Evolutionary conservation across 1,284 basidiomycete genomes (phyloP), one percentile per base, ranked within the genome.

Genomic region (Sanghuangporus weigelae): DNA sequence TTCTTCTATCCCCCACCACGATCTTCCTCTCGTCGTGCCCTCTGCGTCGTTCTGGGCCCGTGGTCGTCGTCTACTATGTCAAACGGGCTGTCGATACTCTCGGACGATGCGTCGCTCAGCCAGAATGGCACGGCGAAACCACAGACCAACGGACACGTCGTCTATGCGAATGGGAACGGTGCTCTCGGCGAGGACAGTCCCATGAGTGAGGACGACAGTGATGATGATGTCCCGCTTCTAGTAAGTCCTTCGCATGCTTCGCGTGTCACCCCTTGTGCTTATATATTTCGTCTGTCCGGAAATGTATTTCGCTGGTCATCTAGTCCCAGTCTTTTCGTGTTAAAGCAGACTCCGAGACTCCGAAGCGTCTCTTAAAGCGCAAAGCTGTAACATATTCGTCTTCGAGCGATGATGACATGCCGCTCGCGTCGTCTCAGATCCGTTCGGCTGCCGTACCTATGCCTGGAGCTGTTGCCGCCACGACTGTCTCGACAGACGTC

Each of bases 351-450:
- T 70, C 78, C 36, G 69, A 75, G 69, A 74, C 79, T 68, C 79
- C 79, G 50, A 76, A 79, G 53, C 72, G 76, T 62, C 77, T 78
- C 55, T 68, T 79, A 66, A 90, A 90, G 74, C 84, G 86, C 71
- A 87, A 86, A 77, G 70, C 74, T 14, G 78, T 79, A 62, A 76
- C 76, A 19, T 80, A 81, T 14, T 78, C 73, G 65, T 81, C 83
- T 40, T 84, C 83, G 48, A 88, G 85, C 69, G 87, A 87, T n/a
- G 87, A 89, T 67, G 87, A 90, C 66, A 77, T 76, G 31, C 88
- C 88, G 50, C 81, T 91, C 53, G 87, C 87, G 56, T 87, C 66
- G 46, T 65, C 86, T 46, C 77, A 75, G 62, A 65, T 72, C 42
- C 75, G 74, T 66, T 75, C 80, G 36, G 73, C 76, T 58, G 74